These are phyloP conservation scores for Calycina herbarum DNA, from an alignment of 2,329 filamentous ascomycete genomes.

Conservation along the genomic window DNA sequence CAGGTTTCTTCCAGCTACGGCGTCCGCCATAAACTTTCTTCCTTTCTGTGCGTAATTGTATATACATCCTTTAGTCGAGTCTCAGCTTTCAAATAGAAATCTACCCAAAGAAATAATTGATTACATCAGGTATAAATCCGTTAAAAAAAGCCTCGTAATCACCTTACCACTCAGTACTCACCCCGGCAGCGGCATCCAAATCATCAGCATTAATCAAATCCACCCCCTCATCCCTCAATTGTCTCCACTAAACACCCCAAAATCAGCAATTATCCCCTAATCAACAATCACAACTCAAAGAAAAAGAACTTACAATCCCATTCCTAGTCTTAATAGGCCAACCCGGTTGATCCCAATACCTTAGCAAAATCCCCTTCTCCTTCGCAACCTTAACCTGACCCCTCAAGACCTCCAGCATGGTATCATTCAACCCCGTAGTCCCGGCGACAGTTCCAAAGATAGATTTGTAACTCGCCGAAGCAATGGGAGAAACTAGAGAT, in stretches of 20 bases:
- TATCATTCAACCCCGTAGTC: conserved; percentile 45
- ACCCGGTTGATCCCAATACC: conserved; percentile 60
- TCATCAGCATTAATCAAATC: conserved; percentile 64
- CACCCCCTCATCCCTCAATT: conserved; percentile 53
- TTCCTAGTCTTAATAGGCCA: conserved; percentile 57
- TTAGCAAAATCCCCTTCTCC: conserved; percentile 48
- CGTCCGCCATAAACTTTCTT: too few species aligned
- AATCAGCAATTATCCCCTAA: not conserved
- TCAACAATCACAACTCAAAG: not conserved
- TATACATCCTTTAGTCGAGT: too few species aligned
- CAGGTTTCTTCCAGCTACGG: too few species aligned
- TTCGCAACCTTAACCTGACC: conserved; percentile 49
- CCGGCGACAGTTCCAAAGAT: conserved; percentile 51
- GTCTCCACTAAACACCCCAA: conserved; percentile 44
- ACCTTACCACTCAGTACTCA: not conserved
- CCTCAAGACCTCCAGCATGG: conserved; percentile 45
- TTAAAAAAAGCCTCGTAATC: not conserved
- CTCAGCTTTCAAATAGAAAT: too few species aligned
- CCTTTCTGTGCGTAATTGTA: too few species aligned
- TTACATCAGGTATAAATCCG: not conserved
- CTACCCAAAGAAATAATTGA: too few species aligned
- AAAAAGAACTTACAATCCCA: conserved; percentile 29
- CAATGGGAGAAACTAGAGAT: conserved; percentile 39
- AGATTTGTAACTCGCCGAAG: conserved; percentile 55
- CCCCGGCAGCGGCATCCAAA: conserved; percentile 38